These are phyloP conservation scores for Sarocladiaceae sp. DNA, from an alignment of 2,329 filamentous ascomycete species.

Conservation along the genomic window DNA sequence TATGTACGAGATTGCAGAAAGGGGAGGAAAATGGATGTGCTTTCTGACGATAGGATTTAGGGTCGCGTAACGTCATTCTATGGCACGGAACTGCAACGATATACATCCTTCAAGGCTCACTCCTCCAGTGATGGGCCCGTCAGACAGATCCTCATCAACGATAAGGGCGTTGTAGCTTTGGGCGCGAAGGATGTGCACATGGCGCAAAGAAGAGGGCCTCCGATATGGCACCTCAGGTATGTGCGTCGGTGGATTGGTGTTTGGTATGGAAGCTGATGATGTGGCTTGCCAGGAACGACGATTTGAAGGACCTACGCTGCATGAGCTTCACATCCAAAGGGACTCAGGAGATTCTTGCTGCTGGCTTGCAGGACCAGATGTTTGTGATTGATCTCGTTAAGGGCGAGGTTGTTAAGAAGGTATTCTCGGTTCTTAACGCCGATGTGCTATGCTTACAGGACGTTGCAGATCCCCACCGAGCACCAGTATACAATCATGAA, in stretches of 20 bases:
- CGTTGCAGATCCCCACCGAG: slow-evolving; percentile 58
- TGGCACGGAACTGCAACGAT: slow-evolving; percentile 77
- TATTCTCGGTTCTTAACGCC: slow-evolving; percentile 19
- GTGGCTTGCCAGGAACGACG: slow-evolving; percentile 49
- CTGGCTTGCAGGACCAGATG: slow-evolving; percentile 82
- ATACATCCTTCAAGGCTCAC: slow-evolving; percentile 87
- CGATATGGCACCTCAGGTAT: slow-evolving; percentile 84
- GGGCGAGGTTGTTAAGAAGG: slow-evolving; percentile 66
- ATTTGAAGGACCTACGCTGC: slow-evolving; percentile 83
- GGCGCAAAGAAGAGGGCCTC: slow-evolving; percentile 73
- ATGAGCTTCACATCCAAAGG: slow-evolving; percentile 94
- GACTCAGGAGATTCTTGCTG: slow-evolving; percentile 78
- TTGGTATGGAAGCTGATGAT: slow-evolving; percentile 15
- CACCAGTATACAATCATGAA: slow-evolving; percentile 90
- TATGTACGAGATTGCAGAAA: slow-evolving; percentile 53
- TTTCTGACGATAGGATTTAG: slow-evolving; percentile 38
- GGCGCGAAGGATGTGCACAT: slow-evolving; percentile 83
- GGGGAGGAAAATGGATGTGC: neutral
- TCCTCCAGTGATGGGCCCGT: slow-evolving; percentile 69
- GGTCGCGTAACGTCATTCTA: slow-evolving; percentile 88
- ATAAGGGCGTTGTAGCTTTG: slow-evolving; percentile 84
- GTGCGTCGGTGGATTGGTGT: slow-evolving; percentile 17
- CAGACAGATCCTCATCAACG: slow-evolving; percentile 85
- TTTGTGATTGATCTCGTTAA: slow-evolving; percentile 69
- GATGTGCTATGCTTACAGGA: neutral